phyloP scores from a whole-genome alignment of 306 rosid genomes.

The Nissolia schottii region DNA sequence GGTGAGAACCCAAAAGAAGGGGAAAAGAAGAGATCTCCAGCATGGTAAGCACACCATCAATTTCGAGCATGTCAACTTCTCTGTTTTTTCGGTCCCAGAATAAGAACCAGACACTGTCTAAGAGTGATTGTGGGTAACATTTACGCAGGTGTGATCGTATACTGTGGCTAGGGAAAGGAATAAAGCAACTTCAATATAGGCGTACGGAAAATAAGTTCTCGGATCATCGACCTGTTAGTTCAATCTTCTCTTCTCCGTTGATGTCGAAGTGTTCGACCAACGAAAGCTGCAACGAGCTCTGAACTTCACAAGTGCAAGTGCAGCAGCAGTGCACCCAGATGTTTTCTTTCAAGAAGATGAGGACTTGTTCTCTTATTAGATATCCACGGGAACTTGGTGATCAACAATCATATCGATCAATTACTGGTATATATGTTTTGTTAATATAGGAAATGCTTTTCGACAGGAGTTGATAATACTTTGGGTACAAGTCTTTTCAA shows the following conservation, averaged over 20 bases:
- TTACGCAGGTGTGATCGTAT: slow-evolving; percentile 88
- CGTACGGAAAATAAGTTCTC: slow-evolving; percentile 60
- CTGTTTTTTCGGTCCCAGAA: no score
- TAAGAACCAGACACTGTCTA: no score
- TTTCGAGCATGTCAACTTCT: no score
- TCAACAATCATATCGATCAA: background rate
- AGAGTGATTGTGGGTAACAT: background rate
- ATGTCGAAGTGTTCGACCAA: slow-evolving; percentile 75
- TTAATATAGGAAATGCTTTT: no score
- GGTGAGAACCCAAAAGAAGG: slow-evolving; percentile 72
- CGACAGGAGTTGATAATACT: no score
- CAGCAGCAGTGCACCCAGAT: slow-evolving; percentile 58
- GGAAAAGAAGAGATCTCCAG: slow-evolving; percentile 87
- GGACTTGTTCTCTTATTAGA: background rate
- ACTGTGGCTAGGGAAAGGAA: slow-evolving; percentile 83
- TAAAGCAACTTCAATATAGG: slow-evolving; percentile 58
- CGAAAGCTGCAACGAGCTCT: slow-evolving; percentile 62
- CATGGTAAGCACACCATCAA: slow-evolving; percentile 72
- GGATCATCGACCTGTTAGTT: slow-evolving; percentile 83
- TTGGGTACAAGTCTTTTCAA: no score
- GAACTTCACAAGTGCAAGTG: slow-evolving; percentile 44
- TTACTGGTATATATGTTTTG: background rate
- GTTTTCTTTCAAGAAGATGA: slow-evolving; percentile 40
- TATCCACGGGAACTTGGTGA: background rate
- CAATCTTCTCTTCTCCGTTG: slow-evolving; percentile 57